Conservation (phyloP, 345 rosid genomes). For the Barbarea vulgaris region DNA sequence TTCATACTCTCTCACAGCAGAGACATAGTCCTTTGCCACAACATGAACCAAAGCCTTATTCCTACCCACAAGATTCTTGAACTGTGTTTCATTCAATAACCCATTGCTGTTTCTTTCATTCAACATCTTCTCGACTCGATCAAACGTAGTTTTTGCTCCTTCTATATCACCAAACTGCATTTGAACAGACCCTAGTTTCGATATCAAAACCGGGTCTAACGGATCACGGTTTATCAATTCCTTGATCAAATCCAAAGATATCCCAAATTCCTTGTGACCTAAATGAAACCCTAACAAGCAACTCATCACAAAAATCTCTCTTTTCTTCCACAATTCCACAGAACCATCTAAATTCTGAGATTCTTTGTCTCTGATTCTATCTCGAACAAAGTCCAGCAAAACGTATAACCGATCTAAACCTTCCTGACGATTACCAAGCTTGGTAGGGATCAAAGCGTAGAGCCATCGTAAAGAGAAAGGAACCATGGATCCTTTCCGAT, state of each 20-base stretch:
- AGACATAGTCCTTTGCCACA: constrained; percentile 89
- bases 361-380: constrained; percentile 44
- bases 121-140: constrained; percentile 55
- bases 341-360: constrained; percentile 39
- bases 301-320: constrained; percentile 71
- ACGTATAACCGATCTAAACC: constrained; percentile 77
- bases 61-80: constrained; percentile 76
- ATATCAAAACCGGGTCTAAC: constrained; percentile 62
- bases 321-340: constrained; percentile 58
- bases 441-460: constrained; percentile 66
- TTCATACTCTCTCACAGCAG: constrained; percentile 90
- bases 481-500: constrained; percentile 83
- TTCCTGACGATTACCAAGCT: constrained; percentile 60
- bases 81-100: constrained; percentile 48
- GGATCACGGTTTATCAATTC: constrained; percentile 49
- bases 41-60: constrained; percentile 83
- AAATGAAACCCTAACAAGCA: constrained; percentile 72
- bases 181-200: constrained; percentile 83
- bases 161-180: constrained; percentile 91
- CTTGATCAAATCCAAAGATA: constrained; percentile 67
- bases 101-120: constrained; percentile 43
- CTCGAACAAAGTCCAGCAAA: constrained; percentile 68
- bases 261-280: constrained; percentile 65
- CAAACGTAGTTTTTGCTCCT: constrained; percentile 69
- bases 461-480: constrained; percentile 93